Conservation (phyloP, 2,329 filamentous ascomycete species). For the Trichophaea hybrida region DNA sequence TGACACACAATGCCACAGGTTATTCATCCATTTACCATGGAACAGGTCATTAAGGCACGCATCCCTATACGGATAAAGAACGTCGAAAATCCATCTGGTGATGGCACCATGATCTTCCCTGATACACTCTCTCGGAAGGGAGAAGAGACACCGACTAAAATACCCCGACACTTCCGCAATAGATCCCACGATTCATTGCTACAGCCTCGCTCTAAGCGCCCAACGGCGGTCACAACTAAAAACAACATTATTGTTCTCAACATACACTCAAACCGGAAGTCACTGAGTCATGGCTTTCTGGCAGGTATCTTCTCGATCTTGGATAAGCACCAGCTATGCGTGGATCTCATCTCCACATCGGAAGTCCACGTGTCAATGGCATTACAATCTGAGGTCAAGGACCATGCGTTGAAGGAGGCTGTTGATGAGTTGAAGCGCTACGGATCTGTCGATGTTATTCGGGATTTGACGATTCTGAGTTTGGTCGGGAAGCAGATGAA, state of each 20-base stretch:
- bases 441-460: conserved; percentile 79
- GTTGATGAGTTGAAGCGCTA: conserved; percentile 61
- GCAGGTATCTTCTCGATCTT: conserved; percentile 86
- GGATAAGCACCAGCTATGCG: conserved; percentile 71
- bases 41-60: conserved; percentile 74
- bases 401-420: conserved; percentile 49
- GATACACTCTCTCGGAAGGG: conserved; percentile 44
- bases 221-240: conserved; percentile 91
- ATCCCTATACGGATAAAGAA: conserved; percentile 87
- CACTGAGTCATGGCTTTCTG: conserved; percentile 90
- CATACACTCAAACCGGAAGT: conserved; percentile 93
- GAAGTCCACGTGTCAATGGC: conserved; percentile 98
- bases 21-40: conserved; percentile 98
- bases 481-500: conserved; percentile 93
- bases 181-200: conserved; percentile 16
- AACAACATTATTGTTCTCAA: conserved; percentile 94
- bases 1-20: conserved; percentile 51
- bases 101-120: conserved; percentile 70
- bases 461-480: conserved; percentile 89
- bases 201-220: conserved; percentile 46
- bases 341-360: conserved; percentile 89
- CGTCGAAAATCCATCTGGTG: conserved; percentile 68
- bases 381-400: conserved; percentile 63
- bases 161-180: conserved; percentile 24
- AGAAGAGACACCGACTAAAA: conserved; percentile 32